Conservation (phyloP, 2,329 filamentous ascomycete species). For the Ophiocordyceps camponoti-leonardi region DNA sequence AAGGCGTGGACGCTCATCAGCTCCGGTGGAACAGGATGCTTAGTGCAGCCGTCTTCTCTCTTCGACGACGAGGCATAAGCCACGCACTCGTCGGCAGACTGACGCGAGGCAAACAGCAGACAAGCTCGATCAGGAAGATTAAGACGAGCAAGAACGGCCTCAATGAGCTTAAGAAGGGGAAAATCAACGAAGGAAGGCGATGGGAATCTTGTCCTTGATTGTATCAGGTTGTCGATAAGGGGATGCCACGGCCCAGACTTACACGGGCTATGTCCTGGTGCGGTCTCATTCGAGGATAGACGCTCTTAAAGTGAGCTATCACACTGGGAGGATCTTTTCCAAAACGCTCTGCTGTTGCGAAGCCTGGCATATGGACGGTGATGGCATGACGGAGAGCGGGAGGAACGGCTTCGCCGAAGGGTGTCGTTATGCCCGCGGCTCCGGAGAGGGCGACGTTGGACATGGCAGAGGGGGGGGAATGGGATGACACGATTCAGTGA, state of each 20-base stretch:
- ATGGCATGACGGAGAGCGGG: constrained; percentile 1
- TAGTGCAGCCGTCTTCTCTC: constrained; percentile 1
- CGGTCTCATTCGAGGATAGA: constrained; percentile 1
- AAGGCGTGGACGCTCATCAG: constrained; percentile 1
- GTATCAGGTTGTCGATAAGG: background rate
- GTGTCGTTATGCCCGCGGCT: background rate
- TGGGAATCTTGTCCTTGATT: background rate
- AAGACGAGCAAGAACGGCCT: background rate
- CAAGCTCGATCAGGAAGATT: background rate
- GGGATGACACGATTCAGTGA: no score
- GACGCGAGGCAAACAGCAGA: constrained; percentile 1
- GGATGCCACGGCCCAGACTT: background rate
- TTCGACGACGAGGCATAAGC: constrained; percentile 1
- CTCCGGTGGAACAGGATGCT: constrained; percentile 1
- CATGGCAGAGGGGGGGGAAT: background rate
- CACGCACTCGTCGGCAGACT: constrained; percentile 2
- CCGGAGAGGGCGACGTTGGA: background rate
- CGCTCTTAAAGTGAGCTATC: background rate
- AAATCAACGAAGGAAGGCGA: background rate
- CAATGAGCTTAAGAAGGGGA: background rate
- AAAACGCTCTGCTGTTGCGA: background rate
- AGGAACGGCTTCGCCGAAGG: constrained; percentile 1
- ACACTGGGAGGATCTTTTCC: background rate
- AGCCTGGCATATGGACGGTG: constrained; percentile 1
- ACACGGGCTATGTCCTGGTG: constrained; percentile 1